Evolutionary conservation across 805 yeast species (phyloP).

Genomic region (Schwanniomyces polymorphus): DNA sequence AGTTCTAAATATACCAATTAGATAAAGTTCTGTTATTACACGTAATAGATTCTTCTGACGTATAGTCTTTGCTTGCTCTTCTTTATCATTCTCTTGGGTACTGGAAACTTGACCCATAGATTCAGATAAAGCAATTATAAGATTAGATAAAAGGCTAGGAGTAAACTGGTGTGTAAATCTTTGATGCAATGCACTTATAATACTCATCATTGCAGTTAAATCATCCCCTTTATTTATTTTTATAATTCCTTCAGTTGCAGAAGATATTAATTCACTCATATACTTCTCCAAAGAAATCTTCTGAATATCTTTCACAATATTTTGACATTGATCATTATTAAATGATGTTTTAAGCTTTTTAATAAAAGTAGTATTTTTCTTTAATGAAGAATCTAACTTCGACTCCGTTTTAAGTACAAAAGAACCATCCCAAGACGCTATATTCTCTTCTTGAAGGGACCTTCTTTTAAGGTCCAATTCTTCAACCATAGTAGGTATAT

Average conservation of each 20-base stretch:
- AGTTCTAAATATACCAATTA: conserved; percentile 55
- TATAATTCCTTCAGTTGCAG: conserved; percentile 61
- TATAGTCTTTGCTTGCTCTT: conserved; percentile 43
- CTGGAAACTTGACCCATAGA: conserved; percentile 17
- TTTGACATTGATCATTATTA: conserved; percentile 46
- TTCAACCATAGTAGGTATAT: conserved; percentile 8
- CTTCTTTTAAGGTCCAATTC: conserved; percentile 16
- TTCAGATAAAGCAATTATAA: conserved; percentile 40
- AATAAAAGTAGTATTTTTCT: conserved; percentile 79
- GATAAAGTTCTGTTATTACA: conserved; percentile 56
- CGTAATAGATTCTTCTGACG: conserved; percentile 50
- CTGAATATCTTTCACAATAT: conserved; percentile 59
- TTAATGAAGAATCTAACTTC: conserved; percentile 71
- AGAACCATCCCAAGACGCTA: conserved; percentile 55
- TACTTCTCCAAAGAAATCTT: conserved; percentile 72
- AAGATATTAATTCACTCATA: conserved; percentile 63
- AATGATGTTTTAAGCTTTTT: conserved; percentile 64
- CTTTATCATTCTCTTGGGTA: conserved; percentile 30
- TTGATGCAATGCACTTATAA: conserved; percentile 74
- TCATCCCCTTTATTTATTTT: conserved; percentile 57
- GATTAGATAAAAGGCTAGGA: conserved; percentile 42
- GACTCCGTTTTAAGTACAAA: conserved; percentile 10
- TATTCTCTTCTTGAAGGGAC: conserved; percentile 36
- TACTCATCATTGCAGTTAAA: conserved; percentile 60
- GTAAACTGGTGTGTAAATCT: conserved; percentile 61